Base-by-base conservation (phyloP, 2,329 filamentous ascomycete genomes). In the Phialemonium atrogriseum region DNA sequence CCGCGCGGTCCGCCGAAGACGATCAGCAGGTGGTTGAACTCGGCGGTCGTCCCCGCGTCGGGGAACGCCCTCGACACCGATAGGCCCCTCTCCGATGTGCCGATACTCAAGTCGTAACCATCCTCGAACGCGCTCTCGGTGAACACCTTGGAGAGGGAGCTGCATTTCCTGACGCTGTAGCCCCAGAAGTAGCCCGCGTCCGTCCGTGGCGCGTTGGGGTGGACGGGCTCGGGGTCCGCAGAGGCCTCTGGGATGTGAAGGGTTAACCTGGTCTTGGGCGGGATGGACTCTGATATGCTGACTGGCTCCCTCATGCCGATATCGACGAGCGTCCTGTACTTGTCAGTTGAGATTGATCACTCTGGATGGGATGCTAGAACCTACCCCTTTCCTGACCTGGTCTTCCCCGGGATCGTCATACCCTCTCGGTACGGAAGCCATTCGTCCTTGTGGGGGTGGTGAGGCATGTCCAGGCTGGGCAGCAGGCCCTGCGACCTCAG, bases 181-280 rank as follows among this genome's bases (percentile, higher is more conserved):
- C 86, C 86, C 85, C 86, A 94, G 59, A 88, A 93, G 56, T 86
- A 91, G 0, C 86, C 86, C 2, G 66, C 73, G 41, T 87, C 76
- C 32, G 81, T 80, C 35, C 85, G 71, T 1, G 86, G 86, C 4
- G 69, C 60, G 16, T 71, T 64, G 0, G 84, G 82, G 21, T 78
- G 66, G 3, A 89, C 78, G 11, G 79, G 72, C 33, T 77, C 68
- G 1, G 73, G 76, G 40, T 38, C 51, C 2, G 49, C 53, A 29
- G 58, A 48, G 12, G 62, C 57, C 9, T 66, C 55, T 11, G 70
- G 59, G 43, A 88, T 75, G 36, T 73, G 73, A 13, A 93, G 59
- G 1, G 86, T 93, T 17, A 91, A 70, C 26, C 86, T 71, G 4
- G 80, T 84, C 39, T 78, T 77, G 24, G 73, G 66, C 10, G 83